Evolutionary conservation across 352 stramenopile species (phyloP), one percentile per base, ranked within the genome.

Genomic region (Phytophthora rubi): DNA sequence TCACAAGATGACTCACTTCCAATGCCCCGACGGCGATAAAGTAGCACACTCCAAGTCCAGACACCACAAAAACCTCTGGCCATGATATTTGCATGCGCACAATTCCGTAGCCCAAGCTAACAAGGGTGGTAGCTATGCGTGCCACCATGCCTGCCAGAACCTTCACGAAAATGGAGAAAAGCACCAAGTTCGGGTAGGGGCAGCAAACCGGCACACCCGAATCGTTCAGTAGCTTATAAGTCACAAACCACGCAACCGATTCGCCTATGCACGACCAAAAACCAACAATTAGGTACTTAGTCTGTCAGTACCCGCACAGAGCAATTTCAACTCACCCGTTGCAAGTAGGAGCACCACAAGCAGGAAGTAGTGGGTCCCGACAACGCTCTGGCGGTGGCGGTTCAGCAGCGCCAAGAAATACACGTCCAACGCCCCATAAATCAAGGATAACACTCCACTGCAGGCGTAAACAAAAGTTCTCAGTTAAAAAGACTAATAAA

Each of bases 281-380:
- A 47, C 4, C 28, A 30, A 44, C 12, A 32, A 30, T 48, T 21
- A 48, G 16, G 26, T n/a, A 18, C 26, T 30, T 44, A 16, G 9
- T 12, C 12, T n/a, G 12, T 62, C 42, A 70, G 16, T 32, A 45
- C 13, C 6, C 10, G 5, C 15, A 37, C 4, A 6, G 6, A 48
- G 21, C 16, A 35, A 10, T 6, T 42, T 26, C 30, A 54, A 47
- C 13, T 42, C 73, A 92, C 85, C 73, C 7, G 89, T 94, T 33
- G 89, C 79, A 9, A 97, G 72, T 1, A 96, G 54, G 44, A 98
- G 64, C 52, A 97, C 90, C 0, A 74, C 65, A 9, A 97, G 64
- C 26, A 97, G 75, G 53, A 95, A 90, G 54, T 89, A 96, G 60
- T 97, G 91, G 64, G 95, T 82, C 3, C 83, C 75, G 30, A 97